phyloP scores from a whole-genome alignment of 768 basidiomycete species.

The Omphalotus guepiniiformis region DNA sequence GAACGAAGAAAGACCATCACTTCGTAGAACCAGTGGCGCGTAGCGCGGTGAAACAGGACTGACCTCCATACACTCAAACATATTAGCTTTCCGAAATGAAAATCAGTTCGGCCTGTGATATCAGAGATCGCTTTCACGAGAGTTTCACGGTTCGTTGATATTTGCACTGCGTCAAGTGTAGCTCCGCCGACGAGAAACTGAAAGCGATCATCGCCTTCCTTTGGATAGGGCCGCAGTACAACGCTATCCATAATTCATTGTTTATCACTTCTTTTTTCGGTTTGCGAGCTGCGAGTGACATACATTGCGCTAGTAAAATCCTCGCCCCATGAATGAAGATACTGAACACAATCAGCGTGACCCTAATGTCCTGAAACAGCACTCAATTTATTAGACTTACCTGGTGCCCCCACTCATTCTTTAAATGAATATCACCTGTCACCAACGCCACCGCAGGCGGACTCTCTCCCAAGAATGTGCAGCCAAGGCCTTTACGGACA shows the following conservation, averaged over 20 bases:
- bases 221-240: too few species aligned
- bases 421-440: slow-evolving; percentile 8
- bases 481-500: slow-evolving; percentile 13
- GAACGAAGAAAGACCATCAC: background rate
- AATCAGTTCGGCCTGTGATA: slow-evolving; percentile 5
- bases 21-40: too few species aligned
- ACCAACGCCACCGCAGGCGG: background rate
- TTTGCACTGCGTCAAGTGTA: too few species aligned
- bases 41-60: background rate
- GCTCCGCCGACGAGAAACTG: too few species aligned
- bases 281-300: too few species aligned
- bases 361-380: background rate
- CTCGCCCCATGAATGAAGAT: too few species aligned
- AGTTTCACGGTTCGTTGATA: too few species aligned
- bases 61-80: background rate
- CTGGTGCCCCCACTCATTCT: slow-evolving; percentile 1
- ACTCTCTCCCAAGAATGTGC: slow-evolving; percentile 11
- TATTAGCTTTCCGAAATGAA: slow-evolving; percentile 6
- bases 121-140: background rate
- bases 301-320: too few species aligned
- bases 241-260: too few species aligned
- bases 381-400: background rate
- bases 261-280: too few species aligned
- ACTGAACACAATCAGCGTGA: too few species aligned
- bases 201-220: too few species aligned